Base-by-base conservation (phyloP, 148 eudicot species). In the Fagopyrum esculentum region DNA sequence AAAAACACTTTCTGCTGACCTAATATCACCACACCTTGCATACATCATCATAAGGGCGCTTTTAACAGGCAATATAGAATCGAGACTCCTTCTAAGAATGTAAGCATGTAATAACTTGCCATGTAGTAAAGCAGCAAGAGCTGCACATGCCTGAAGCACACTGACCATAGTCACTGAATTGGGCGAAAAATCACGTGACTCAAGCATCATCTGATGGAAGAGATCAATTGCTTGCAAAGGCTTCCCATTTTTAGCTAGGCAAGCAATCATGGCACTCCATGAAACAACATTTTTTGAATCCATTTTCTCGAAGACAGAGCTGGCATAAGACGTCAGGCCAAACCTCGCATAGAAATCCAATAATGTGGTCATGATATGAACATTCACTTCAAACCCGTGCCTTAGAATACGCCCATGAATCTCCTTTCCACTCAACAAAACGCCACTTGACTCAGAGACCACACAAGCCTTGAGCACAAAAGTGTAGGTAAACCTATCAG, bases 231-330 rank as follows among this genome's bases (percentile, higher is more conserved):
- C 96, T 29, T 90, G 93, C 72, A 83, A 80, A 0, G 97, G 84
- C 82, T 52, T 90, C 49, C 87, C 90, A 75, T 95, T 95, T 78
- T 89, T 92, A 6, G 87, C 92, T 74, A 87, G 89, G 71, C 97
- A 95, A 6, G 96, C 92, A 61, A 92, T 90, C 92, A 95, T 92
- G 26, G 96, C 97, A 76, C 89, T 95, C 98, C 98, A 95, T 0
- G 98, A 92, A 78, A 92, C 97, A 47, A 95, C 87, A 84, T 90
- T 95, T 50, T 85, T 95, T 64, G 74, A 82, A 0, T 84, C 83
- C 91, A 92, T 95, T 66, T 75, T 76, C 69, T 78, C 30, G 57
- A 95, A 95, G 55, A 92, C 93, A 75, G 61, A 75, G 13, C 73
- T 72, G 4, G 98, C 98, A 74, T 84, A 80, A 13, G 54, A 40